phyloP scores from a whole-genome alignment of 163 green algal genomes.

The Chloroidium sp. region DNA sequence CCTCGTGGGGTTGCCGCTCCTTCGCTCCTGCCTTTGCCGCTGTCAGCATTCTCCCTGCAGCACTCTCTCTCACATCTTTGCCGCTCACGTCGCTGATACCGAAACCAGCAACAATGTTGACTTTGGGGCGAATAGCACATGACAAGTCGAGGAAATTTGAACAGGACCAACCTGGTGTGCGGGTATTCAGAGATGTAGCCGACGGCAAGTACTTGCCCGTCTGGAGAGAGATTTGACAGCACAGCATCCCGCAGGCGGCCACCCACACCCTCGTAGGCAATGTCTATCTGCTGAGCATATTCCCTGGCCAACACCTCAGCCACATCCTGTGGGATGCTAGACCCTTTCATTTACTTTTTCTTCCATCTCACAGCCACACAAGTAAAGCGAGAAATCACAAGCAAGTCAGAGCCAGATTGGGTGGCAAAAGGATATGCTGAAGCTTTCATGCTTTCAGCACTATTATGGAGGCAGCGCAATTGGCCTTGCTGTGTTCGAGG shows the following conservation, averaged over 20 bases:
- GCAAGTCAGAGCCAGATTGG: too few relatives aligned
- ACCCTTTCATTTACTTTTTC: not conserved
- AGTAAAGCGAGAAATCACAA: too few relatives aligned
- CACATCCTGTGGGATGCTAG: constrained; percentile 32
- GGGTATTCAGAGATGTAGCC: constrained; percentile 51
- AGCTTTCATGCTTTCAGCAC: too few relatives aligned
- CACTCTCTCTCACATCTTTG: not conserved
- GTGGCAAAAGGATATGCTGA: too few relatives aligned
- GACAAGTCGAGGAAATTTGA: not conserved
- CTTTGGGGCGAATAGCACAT: not conserved
- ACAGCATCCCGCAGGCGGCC: constrained; percentile 41
- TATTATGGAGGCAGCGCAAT: too few relatives aligned
- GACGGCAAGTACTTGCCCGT: constrained; percentile 40
- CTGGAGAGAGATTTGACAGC: constrained; percentile 34
- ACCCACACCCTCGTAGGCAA: constrained; percentile 78
- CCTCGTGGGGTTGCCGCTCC: not conserved
- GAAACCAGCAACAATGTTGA: not conserved
- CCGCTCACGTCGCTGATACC: not conserved
- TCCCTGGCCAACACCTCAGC: constrained; percentile 48
- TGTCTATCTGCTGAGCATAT: constrained; percentile 50
- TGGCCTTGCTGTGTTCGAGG: too few relatives aligned
- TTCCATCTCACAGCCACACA: too few relatives aligned
- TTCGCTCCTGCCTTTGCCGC: constrained; percentile 1
- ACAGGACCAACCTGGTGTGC: constrained; percentile 11
- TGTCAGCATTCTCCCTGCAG: not conserved